Base-by-base conservation (phyloP, 2,329 filamentous ascomycete species). In the Hymenoscyphus occultus region DNA sequence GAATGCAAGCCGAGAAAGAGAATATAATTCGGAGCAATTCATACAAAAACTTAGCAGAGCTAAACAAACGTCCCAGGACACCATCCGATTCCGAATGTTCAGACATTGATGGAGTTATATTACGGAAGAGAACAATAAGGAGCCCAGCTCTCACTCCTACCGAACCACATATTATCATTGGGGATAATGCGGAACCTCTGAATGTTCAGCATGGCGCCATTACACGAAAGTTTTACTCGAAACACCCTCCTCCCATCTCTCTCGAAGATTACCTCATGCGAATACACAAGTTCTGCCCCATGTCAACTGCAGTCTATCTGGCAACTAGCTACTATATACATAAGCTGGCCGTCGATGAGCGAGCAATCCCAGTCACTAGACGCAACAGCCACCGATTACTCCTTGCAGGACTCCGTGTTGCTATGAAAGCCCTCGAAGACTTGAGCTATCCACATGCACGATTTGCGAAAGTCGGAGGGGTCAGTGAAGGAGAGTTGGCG, bases 381-480 rank as follows among this genome's bases (percentile, higher is more conserved):
- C 86, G 92, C 64, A 98, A 96, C 68, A 90, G 92, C 67, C 94
- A 99, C 76, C 87, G 95, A 2, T 80, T 98, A 7, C 83, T 96
- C 39, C 84, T 99, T 16, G 93, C 92, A 0, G 91, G 90, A 6
- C 82, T 97, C 62, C 83, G 93, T 42, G 91, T 97, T 3, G 93
- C 94, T 14, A 95, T 93, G 85, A 99, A 98, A 79, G 91, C 92
- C 0, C 80, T 97, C n/a, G 94, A 99, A 77, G 94, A 98, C 76
- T 83, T 94, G 62, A 91, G 89, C 71, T 97, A 96, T 78, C 86
- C 91, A 9, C 94, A 97, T 78, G 84, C 84, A 66, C 90, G 92
- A 63, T 88, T 97, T 70, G 89, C 94, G 19, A 90, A 89, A 69
- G 93, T 98, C 1, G 94, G 95, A 54, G 94, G 94, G 19, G 92